Conservation (phyloP, 163 green algal genomes). For the Scenedesmus sp. region DNA sequence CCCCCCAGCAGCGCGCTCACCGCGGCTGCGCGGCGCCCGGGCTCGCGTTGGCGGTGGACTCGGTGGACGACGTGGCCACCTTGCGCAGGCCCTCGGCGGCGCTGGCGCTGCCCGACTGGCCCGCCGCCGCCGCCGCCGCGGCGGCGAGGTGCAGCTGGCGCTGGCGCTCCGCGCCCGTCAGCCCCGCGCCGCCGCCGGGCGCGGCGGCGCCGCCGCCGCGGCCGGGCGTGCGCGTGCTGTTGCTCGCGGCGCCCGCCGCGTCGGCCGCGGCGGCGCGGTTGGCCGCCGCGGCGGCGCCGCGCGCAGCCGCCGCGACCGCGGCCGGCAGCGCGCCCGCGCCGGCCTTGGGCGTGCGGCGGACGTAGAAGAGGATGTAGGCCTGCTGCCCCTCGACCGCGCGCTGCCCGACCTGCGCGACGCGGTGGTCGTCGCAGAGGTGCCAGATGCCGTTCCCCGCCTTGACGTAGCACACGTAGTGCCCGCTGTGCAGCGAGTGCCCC, state of each 20-base stretch:
- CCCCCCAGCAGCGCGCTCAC: neutral
- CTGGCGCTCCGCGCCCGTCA: slow-evolving; percentile 18
- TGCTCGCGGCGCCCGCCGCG: neutral
- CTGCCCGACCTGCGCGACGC: slow-evolving; percentile 67
- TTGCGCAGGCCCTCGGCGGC: slow-evolving; percentile 17
- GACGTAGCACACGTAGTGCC: slow-evolving; percentile 96
- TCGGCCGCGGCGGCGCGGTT: neutral
- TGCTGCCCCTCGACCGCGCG: slow-evolving; percentile 82
- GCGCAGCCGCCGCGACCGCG: slow-evolving; percentile 5
- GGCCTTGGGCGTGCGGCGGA: slow-evolving; percentile 50
- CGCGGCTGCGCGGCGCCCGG: neutral
- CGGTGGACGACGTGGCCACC: slow-evolving; percentile 35
- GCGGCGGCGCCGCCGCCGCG: neutral
- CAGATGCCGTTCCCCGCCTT: slow-evolving; percentile 81
- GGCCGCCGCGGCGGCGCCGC: neutral
- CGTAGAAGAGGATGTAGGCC: slow-evolving; percentile 99
- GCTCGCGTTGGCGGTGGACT: slow-evolving; percentile 41
- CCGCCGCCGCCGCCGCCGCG: neutral
- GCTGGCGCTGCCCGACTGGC: neutral
- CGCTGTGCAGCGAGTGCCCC: slow-evolving; percentile 88
- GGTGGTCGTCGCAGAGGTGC: slow-evolving; percentile 89
- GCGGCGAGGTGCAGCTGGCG: slow-evolving; percentile 22
- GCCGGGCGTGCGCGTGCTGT: slow-evolving; percentile 17
- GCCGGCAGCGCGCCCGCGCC: neutral
- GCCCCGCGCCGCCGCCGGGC: neutral